Evolutionary conservation across 345 rosid species (phyloP).

Genomic region (Turritis glabra): DNA sequence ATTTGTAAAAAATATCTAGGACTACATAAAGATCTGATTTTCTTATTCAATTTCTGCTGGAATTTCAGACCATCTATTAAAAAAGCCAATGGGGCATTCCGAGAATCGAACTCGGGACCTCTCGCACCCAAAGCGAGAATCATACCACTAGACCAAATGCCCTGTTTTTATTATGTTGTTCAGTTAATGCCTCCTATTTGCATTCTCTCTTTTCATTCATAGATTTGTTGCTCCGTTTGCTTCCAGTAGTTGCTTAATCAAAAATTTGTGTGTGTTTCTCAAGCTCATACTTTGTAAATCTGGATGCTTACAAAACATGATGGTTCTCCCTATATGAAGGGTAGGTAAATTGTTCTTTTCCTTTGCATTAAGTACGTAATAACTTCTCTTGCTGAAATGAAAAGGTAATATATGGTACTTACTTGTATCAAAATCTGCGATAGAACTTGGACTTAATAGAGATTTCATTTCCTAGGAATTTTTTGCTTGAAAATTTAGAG

Average conservation of each 20-base stretch:
- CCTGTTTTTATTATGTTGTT: constrained; percentile 19
- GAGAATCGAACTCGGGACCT: constrained; percentile 75
- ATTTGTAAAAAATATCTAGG: background rate
- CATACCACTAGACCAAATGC: constrained; percentile 89
- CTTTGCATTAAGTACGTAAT: too few species aligned
- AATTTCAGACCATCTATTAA: background rate
- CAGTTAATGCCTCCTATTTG: background rate
- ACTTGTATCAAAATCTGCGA: too few species aligned
- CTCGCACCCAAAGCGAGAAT: constrained; percentile 90
- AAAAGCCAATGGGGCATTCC: background rate
- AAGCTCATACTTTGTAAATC: background rate
- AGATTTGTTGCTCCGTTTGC: background rate
- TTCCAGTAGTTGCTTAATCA: background rate
- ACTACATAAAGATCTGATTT: background rate
- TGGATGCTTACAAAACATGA: background rate
- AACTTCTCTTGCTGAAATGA: too few species aligned
- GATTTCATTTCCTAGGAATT: too few species aligned
- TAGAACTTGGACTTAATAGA: too few species aligned
- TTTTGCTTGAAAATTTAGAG: too few species aligned
- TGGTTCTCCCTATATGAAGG: background rate
- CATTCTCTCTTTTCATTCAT: background rate
- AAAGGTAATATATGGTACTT: too few species aligned
- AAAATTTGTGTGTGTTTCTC: background rate
- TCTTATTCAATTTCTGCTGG: background rate
- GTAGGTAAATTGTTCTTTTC: background rate